Base-by-base conservation (phyloP, 2,329 filamentous ascomycete genomes). In the Penicillium polonicum region DNA sequence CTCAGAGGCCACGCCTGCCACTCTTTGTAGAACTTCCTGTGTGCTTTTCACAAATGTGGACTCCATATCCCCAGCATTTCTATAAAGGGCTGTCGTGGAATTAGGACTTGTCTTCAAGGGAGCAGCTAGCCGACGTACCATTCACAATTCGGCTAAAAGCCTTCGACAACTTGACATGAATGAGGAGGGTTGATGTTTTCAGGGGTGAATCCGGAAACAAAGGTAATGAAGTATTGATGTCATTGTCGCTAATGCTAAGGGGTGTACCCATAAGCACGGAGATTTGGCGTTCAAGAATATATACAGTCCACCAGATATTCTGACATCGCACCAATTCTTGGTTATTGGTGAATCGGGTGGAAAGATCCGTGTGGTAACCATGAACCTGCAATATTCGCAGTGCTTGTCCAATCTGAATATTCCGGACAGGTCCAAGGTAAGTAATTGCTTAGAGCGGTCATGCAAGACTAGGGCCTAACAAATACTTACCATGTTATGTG, bases 291-390 rank as follows among this genome's bases (percentile, higher is more conserved):
- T 48, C 46, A 21, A 48, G 31, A 13, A 48, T n/a, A 48, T 36
- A 48, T 15, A 48, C 46, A n/a, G 46, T 48, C 46, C 46, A 48
- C 46, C 46, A 48, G 21, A 48, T 21, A 9, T 48, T 38, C 21
- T 48, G 46, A 17, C 33, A 48, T 35, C 46, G 29, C 21, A 21
- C 21, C 5, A 48, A 15, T 17, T 39, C 46, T 36, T 36, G 29
- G 8, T 36, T 9, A 33, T 48, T 25, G 2, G 29, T n/a, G 31
- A 15, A 25, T 13, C 46, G 33, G 13, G 46, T 23, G 13, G 46
- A 25, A 33, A 48, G 21, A 25, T 48, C 29, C 4, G 46, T 48
- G 5, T 48, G 46, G 23, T 48, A 48, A 13, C 46, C 46, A 10
- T 48, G 29, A 9, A 36, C 31, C 21, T 36, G 46, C 15, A 48